Evolutionary conservation across 2,329 filamentous ascomycete genomes (phyloP).

Genomic region (Aspergillus awamori): DNA sequence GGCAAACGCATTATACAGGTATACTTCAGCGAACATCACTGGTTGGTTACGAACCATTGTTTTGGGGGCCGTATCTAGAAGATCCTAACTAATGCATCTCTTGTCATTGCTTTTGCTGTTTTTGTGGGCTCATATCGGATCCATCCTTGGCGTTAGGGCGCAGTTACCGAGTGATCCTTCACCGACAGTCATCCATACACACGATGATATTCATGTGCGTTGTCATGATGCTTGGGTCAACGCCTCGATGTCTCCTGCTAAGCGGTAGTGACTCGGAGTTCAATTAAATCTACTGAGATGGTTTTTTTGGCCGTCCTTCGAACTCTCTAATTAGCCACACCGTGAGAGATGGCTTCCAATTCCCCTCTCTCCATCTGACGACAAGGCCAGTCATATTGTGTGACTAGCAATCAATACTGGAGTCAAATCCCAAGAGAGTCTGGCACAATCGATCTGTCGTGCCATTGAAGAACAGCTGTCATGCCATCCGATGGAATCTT

Average conservation of each 20-base stretch:
- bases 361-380: too few relatives aligned
- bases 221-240: not conserved
- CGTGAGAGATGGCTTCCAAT: too few relatives aligned
- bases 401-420: too few relatives aligned
- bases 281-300: not conserved
- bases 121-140: not conserved
- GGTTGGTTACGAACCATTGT: not conserved
- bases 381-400: too few relatives aligned
- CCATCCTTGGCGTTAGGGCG: not conserved
- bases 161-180: not conserved
- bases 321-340: not conserved
- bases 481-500: not conserved
- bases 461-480: not conserved
- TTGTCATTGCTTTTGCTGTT: not conserved
- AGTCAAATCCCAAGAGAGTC: not conserved
- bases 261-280: not conserved
- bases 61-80: not conserved
- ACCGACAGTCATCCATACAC: not conserved
- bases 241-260: not conserved
- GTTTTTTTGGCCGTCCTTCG: too few relatives aligned
- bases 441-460: not conserved
- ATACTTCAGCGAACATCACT: slow-evolving; percentile 40
- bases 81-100: not conserved
- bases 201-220: not conserved
- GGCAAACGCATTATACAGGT: slow-evolving; percentile 47